Evolutionary conservation across 768 basidiomycete species (phyloP).

Genomic region (Lactifluus echinatus): DNA sequence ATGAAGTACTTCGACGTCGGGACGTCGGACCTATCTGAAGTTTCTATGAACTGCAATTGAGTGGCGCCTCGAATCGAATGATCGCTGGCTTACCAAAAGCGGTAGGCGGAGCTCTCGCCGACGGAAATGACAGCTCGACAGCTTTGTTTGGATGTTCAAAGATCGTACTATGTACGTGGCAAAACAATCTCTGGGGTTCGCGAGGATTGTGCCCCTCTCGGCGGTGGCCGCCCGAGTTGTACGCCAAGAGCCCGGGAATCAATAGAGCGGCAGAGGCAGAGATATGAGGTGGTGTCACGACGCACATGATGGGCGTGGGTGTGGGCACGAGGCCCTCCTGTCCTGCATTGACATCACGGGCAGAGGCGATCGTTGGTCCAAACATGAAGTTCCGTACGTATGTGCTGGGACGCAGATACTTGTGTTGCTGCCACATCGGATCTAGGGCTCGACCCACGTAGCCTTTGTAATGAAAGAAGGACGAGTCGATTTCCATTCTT

Average conservation of each 20-base stretch:
- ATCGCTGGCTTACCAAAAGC: neutral
- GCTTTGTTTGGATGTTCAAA: neutral
- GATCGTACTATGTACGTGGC: neutral
- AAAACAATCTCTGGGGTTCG: neutral
- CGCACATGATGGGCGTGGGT: neutral
- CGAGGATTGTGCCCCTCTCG: neutral
- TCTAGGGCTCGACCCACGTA: neutral
- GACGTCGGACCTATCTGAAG: neutral
- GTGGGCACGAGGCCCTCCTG: neutral
- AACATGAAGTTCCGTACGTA: neutral
- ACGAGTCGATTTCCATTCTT: neutral
- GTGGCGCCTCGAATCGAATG: neutral
- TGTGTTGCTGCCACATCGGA: neutral
- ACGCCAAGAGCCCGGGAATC: conserved; percentile 7
- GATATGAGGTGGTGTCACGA: neutral
- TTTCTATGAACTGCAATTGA: neutral
- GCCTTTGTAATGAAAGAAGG: neutral
- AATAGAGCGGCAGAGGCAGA: neutral
- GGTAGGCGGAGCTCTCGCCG: neutral
- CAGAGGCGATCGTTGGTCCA: neutral
- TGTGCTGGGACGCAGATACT: too few relatives aligned
- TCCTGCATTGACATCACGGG: conserved; percentile 1
- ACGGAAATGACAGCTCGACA: neutral
- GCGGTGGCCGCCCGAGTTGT: neutral
- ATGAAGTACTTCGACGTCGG: neutral